Conservation (phyloP, 2,329 filamentous ascomycete genomes). For the Fusarium avenaceum region DNA sequence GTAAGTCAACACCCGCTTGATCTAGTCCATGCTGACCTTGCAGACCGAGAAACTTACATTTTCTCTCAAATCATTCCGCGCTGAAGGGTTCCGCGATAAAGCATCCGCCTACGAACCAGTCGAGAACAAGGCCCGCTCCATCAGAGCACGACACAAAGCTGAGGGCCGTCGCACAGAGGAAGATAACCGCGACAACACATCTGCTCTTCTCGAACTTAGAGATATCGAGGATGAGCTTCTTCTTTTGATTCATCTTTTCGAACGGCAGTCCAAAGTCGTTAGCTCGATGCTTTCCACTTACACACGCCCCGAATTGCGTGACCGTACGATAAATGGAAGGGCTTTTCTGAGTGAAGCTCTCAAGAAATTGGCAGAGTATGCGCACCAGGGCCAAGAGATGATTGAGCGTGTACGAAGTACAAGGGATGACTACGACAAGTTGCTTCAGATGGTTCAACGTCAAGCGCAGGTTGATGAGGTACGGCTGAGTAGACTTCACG, state of each 20-base stretch:
- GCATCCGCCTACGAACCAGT: conserved; percentile 57
- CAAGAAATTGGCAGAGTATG: conserved; percentile 67
- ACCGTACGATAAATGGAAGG: conserved; percentile 61
- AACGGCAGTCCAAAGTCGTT: conserved; percentile 67
- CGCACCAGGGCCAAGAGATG: conserved; percentile 68
- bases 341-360: conserved; percentile 67
- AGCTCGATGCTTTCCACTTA: conserved; percentile 62
- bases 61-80: conserved; percentile 72
- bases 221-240: conserved; percentile 75
- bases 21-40: background rate
- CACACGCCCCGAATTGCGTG: conserved; percentile 56
- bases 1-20: conserved; percentile 52
- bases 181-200: conserved; percentile 73
- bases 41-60: conserved; percentile 73
- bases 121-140: conserved; percentile 58
- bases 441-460: conserved; percentile 76
- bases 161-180: conserved; percentile 63
- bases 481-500: conserved; percentile 71
- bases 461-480: conserved; percentile 77
- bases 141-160: conserved; percentile 56
- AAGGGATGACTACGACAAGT: conserved; percentile 73
- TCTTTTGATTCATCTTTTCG: conserved; percentile 69
- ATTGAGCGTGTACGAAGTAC: conserved; percentile 68
- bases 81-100: conserved; percentile 66
- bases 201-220: conserved; percentile 71